Evolutionary conservation across 805 yeast genomes (phyloP), one percentile per base, ranked within the genome.

Genomic region (Maudiozyma saulgeensis): DNA sequence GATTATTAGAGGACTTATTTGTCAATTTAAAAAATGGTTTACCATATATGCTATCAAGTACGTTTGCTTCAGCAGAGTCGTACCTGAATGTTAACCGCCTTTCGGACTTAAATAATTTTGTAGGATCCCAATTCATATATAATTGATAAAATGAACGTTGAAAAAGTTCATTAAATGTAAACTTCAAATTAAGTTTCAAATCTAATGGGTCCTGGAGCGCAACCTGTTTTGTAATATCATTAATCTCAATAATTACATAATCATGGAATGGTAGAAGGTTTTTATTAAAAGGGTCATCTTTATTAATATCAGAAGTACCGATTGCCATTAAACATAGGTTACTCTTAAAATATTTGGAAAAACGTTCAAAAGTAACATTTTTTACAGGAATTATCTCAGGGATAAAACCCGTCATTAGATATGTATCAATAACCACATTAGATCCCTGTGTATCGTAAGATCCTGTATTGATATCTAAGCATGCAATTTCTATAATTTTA

Each of bases 391-490:
- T 51, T 47, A 72, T 73, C 51, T 86, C 89, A 0, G 96, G 96
- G 6, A 83, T 61, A 82, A 85, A 88, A 1, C 90, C 88, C 2
- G 81, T 71, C 2, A 89, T 55, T 41, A 79, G 64, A 56, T 68
- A 86, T 0, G 85, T 75, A 58, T 86, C 96, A 13, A 74, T 68
- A 2, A 84, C 84, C 58, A 86, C 78, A 60, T 88, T 87, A 0
- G 96, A 87, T 0, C 96, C 96, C 1, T 62, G 58, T 44, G 80
- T 77, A n/a, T 69, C 69, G 56, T 83, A 83, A 3, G 87, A 84
- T 2, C 69, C 67, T 1, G 80, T 78, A 65, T 73, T 64, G 0
- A 83, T 61, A 56, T 78, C 78, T 51, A 88, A 67, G 58, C 79
- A 84, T 0, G 95, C 93, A 56, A 84, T 81, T 62, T 89, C 96